phyloP scores from a whole-genome alignment of 1,284 basidiomycete species.

The Cutaneotrichosporon curvatum region DNA sequence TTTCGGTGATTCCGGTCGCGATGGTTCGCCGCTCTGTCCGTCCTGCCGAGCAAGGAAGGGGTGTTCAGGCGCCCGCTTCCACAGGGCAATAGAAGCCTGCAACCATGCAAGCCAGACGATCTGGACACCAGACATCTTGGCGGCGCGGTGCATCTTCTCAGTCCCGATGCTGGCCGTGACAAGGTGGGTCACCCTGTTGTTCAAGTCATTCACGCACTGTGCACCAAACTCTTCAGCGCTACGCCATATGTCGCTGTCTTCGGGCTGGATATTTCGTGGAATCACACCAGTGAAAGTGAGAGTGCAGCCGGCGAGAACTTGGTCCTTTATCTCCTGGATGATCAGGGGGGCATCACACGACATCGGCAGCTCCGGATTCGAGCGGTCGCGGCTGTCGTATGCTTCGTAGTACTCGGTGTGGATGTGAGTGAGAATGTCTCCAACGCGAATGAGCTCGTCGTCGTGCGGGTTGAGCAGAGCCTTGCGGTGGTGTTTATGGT shows the following conservation, averaged over 20 bases:
- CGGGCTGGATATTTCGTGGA: constrained; percentile 70
- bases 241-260: constrained; percentile 72
- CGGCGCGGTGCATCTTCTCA: constrained; percentile 77
- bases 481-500: constrained; percentile 19
- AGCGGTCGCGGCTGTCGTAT: constrained; percentile 16
- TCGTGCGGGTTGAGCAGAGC: constrained; percentile 81
- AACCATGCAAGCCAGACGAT: constrained; percentile 87
- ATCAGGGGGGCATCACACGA: constrained; percentile 15
- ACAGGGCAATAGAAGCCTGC: constrained; percentile 71
- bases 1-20: background rate
- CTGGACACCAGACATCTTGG: constrained; percentile 60
- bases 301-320: constrained; percentile 67
- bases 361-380: constrained; percentile 15
- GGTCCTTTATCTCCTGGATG: constrained; percentile 70
- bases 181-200: constrained; percentile 72
- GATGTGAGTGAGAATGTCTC: constrained; percentile 66
- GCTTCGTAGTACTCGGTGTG: constrained; percentile 65
- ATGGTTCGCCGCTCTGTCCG: constrained; percentile 17
- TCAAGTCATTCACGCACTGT: constrained; percentile 62
- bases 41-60: constrained; percentile 32
- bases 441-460: constrained; percentile 69
- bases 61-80: constrained; percentile 50
- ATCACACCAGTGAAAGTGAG: constrained; percentile 91
- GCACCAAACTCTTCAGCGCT: constrained; percentile 85
- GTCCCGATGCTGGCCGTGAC: constrained; percentile 87